Evolutionary conservation across 2,329 filamentous ascomycete species (phyloP).

Genomic region (Stachybotrys chartarum): DNA sequence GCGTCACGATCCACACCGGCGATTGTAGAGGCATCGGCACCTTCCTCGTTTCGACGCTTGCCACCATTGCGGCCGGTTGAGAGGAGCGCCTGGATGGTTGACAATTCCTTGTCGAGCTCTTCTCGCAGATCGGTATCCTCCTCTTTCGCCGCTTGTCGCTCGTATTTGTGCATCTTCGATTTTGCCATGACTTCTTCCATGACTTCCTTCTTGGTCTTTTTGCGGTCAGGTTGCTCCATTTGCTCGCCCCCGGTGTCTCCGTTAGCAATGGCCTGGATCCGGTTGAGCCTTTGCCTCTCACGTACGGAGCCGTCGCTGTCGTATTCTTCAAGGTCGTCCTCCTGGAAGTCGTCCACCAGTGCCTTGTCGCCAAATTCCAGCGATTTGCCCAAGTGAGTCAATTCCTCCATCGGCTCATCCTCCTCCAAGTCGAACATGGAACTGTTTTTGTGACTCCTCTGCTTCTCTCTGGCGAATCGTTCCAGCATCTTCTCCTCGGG

Average conservation of each 20-base stretch:
- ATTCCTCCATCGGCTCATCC: slow-evolving; percentile 53
- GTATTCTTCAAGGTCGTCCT: slow-evolving; percentile 60
- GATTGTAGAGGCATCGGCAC: slow-evolving; percentile 20
- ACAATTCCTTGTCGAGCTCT: slow-evolving; percentile 77
- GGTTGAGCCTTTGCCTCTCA: slow-evolving; percentile 48
- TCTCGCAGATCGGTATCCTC: slow-evolving; percentile 84
- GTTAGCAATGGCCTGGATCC: slow-evolving; percentile 38
- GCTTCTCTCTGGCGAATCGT: slow-evolving; percentile 83
- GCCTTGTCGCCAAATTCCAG: slow-evolving; percentile 54
- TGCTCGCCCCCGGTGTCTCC: slow-evolving; percentile 41
- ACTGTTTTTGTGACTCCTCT: slow-evolving; percentile 66
- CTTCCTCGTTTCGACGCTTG: slow-evolving; percentile 16
- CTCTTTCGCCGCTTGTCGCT: slow-evolving; percentile 86
- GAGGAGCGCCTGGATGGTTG: slow-evolving; percentile 67
- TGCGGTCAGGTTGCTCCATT: slow-evolving; percentile 63
- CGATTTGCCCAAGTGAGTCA: slow-evolving; percentile 80
- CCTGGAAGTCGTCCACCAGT: slow-evolving; percentile 68
- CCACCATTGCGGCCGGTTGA: slow-evolving; percentile 38
- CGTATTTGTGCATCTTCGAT: slow-evolving; percentile 91
- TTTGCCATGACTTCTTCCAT: slow-evolving; percentile 98
- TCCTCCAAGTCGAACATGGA: slow-evolving; percentile 86
- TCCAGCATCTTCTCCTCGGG: slow-evolving; percentile 89
- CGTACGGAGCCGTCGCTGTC: slow-evolving; percentile 51
- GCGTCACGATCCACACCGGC: slow-evolving; percentile 56
- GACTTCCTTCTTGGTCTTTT: slow-evolving; percentile 93